phyloP scores from a whole-genome alignment of 495 filamentous ascomycete species.

The Pyrenula massariospora region DNA sequence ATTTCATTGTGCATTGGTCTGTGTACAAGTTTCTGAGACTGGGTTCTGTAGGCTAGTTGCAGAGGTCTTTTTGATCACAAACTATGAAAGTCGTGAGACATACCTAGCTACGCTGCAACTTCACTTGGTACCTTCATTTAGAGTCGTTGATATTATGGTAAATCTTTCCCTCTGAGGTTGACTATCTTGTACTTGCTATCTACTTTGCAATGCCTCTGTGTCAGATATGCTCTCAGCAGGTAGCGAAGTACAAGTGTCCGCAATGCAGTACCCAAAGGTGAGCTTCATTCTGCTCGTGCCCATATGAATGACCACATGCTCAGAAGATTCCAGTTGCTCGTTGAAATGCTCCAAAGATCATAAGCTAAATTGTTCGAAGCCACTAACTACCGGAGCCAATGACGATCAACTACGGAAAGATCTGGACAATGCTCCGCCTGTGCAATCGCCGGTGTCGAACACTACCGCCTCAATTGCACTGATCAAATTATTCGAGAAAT shows the following conservation, averaged over 20 bases:
- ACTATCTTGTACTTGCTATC: too few relatives aligned
- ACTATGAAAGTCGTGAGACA: too few relatives aligned
- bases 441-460: slow-evolving; percentile 17
- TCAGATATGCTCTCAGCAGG: slow-evolving; percentile 44
- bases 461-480: slow-evolving; percentile 31
- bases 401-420: not conserved
- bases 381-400: not conserved
- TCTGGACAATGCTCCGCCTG: not conserved
- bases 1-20: too few relatives aligned
- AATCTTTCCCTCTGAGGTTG: too few relatives aligned
- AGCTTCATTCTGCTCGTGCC: too few relatives aligned
- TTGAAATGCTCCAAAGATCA: slow-evolving; percentile 56
- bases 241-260: slow-evolving; percentile 55
- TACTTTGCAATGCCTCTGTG: slow-evolving; percentile 32
- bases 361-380: slow-evolving; percentile 25
- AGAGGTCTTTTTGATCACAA: too few relatives aligned
- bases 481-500: slow-evolving; percentile 34
- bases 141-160: too few relatives aligned
- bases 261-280: slow-evolving; percentile 53
- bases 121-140: too few relatives aligned
- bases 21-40: too few relatives aligned
- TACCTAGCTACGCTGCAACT: too few relatives aligned
- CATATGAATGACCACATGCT: too few relatives aligned
- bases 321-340: slow-evolving; percentile 43
- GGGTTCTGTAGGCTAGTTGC: too few relatives aligned